Evolutionary conservation across 768 basidiomycete species (phyloP).

Genomic region (Mycena galopus): DNA sequence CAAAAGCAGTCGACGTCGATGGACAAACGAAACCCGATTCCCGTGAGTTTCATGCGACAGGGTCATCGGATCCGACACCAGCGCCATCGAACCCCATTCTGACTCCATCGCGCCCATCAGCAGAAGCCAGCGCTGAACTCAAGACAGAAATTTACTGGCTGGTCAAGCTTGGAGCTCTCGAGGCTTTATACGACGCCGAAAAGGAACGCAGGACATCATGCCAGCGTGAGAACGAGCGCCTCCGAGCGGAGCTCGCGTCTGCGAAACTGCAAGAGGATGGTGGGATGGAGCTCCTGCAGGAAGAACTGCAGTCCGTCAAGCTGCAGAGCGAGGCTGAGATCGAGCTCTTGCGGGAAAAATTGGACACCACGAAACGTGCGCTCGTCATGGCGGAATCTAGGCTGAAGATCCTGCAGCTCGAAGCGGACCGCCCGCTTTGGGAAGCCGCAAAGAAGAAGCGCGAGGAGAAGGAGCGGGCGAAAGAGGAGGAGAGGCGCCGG

Average conservation of each 20-base stretch:
- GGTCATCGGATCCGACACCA: too few relatives aligned
- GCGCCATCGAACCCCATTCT: too few relatives aligned
- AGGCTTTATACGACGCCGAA: constrained; percentile 11
- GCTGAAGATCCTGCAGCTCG: constrained; percentile 33
- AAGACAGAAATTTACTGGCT: not conserved
- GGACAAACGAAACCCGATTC: too few relatives aligned
- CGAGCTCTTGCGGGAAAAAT: constrained; percentile 5
- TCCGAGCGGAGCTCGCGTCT: not conserved
- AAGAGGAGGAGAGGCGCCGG: constrained; percentile 10
- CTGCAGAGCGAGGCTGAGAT: constrained; percentile 11
- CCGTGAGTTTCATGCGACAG: too few relatives aligned
- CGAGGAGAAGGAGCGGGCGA: constrained; percentile 12
- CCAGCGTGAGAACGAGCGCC: not conserved
- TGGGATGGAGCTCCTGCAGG: not conserved
- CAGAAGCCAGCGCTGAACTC: too few relatives aligned
- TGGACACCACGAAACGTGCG: constrained; percentile 7
- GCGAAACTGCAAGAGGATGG: not conserved
- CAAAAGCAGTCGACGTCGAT: too few relatives aligned
- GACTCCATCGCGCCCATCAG: too few relatives aligned
- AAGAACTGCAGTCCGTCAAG: not conserved
- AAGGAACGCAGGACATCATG: not conserved
- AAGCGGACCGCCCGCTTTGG: constrained; percentile 29
- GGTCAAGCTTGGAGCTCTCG: too few relatives aligned
- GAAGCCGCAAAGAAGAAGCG: constrained; percentile 26
- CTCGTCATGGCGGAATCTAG: constrained; percentile 24